Conservation (phyloP, 139 green algal species). For the Deuterostichococcus epilithicus region DNA sequence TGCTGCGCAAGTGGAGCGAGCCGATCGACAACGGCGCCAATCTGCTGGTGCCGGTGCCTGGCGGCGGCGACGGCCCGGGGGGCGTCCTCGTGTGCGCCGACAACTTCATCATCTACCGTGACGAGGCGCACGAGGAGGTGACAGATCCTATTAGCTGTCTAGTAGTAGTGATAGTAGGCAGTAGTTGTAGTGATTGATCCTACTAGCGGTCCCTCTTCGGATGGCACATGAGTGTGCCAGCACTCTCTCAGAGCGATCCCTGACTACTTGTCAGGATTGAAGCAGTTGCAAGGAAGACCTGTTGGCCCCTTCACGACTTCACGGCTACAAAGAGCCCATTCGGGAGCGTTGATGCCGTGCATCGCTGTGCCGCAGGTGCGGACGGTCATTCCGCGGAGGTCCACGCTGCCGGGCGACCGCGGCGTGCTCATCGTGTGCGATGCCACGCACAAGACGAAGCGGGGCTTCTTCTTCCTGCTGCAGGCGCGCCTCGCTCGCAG, state of each 20-base stretch:
- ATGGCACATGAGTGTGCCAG: no score
- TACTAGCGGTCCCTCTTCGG: no score
- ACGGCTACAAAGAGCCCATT: no score
- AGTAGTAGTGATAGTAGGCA: no score
- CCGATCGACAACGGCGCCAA: constrained; percentile 95
- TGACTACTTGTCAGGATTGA: no score
- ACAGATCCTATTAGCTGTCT: no score
- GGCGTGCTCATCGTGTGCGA: constrained; percentile 85
- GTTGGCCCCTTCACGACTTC: no score
- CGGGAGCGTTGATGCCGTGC: not conserved
- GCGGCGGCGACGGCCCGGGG: constrained; percentile 75
- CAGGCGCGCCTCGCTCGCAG: constrained; percentile 37
- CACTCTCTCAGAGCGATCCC: no score
- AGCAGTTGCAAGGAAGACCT: no score
- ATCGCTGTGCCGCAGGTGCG: constrained; percentile 71
- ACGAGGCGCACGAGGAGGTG: constrained; percentile 46
- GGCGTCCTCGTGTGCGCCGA: constrained; percentile 95
- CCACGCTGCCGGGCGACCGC: constrained; percentile 72
- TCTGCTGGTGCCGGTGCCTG: constrained; percentile 92
- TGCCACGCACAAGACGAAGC: constrained; percentile 86
- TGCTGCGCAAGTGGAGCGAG: constrained; percentile 86
- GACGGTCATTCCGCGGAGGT: constrained; percentile 87
- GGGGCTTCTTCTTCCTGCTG: constrained; percentile 91
- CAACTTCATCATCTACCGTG: constrained; percentile 97
- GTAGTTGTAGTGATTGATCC: no score